Conservation (phyloP, 164 flowering plant genomes). For the Vitis cinerea region DNA sequence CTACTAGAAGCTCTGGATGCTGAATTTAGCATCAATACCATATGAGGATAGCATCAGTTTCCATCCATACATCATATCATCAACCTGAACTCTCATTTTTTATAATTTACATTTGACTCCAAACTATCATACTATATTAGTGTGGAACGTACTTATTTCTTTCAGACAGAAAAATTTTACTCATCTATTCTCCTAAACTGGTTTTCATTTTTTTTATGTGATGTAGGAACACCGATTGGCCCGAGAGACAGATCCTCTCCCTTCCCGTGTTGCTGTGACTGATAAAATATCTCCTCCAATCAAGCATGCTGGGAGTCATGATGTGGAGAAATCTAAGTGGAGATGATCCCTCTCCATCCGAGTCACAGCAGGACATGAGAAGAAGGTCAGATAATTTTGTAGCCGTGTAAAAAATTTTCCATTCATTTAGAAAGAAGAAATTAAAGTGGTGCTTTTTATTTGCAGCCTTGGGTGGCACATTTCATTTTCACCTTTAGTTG, state of each 20-base stretch:
- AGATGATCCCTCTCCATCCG: conserved; percentile 22
- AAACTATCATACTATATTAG: too few species aligned
- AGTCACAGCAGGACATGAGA: background rate
- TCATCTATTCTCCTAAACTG: background rate
- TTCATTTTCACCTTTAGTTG: background rate
- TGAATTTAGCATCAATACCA: too few species aligned
- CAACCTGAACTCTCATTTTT: too few species aligned
- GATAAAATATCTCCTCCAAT: conserved; percentile 18
- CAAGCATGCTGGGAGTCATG: conserved; percentile 22
- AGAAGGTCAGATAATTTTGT: conserved; percentile 22
- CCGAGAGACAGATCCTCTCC: conserved; percentile 32
- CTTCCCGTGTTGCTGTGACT: conserved; percentile 11
- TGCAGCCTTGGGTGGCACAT: background rate
- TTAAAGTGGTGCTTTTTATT: conserved; percentile 2
- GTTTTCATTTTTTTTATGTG: conserved; percentile 1
- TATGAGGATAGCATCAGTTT: too few species aligned
- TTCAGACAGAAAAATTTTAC: too few species aligned
- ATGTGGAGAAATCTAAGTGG: conserved; percentile 26
- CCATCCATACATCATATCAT: too few species aligned
- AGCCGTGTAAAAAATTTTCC: background rate
- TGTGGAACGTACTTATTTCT: too few species aligned
- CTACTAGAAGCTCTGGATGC: too few species aligned
- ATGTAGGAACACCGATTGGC: conserved; percentile 50
- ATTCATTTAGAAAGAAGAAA: background rate
- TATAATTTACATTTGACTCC: too few species aligned